Evolutionary conservation across 2,329 filamentous ascomycete genomes (phyloP), one percentile per base, ranked within the genome.

Genomic region (Claviceps quebecensis): DNA sequence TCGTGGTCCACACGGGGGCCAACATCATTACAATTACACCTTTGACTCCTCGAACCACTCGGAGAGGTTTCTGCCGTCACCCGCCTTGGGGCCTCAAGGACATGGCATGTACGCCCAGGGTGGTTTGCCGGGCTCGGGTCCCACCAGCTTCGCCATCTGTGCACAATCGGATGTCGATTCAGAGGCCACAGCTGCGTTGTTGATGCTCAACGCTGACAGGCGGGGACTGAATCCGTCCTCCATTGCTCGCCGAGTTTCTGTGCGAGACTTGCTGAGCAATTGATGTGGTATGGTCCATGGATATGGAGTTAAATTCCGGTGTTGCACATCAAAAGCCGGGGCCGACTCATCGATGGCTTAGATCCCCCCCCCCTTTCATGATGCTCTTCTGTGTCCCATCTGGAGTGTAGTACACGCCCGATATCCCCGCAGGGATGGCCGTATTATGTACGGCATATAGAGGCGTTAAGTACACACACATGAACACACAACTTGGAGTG

Each of bases 201-300:
- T 95, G 64, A 95, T 95, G 89, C 71, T 96, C 53, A 94, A 90
- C 57, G 81, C 75, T 50, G 88, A 93, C 63, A 78, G 87, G 41
- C 75, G 87, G 38, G 74, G 73, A 39, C 71, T 68, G 9, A 50
- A 48, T 29, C 38, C 46, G 11, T 45, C 48, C 6, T 52, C 60
- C 2, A 61, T 63, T 26, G 70, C 66, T 9, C 65, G 76, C 48
- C 74, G 74, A 0, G 68, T 80, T 64, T 78, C 76, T 43, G 76
- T 80, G 14, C 69, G 69, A 47, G 76, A 80, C 59, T 59, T 80
- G 50, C 61, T 80, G 17, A 78, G 72, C 55, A 72, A 73, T 17
- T 77, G 61, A 75, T 43, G 5, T 16, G 11, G 22, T 17, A 19
- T 19, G 19, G 19, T 19, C 19, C 19, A 19, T 19, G 19, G 23